These are phyloP conservation scores for Trichosanthes cucumerina DNA, from an alignment of 306 rosid genomes.

Conservation along the genomic window DNA sequence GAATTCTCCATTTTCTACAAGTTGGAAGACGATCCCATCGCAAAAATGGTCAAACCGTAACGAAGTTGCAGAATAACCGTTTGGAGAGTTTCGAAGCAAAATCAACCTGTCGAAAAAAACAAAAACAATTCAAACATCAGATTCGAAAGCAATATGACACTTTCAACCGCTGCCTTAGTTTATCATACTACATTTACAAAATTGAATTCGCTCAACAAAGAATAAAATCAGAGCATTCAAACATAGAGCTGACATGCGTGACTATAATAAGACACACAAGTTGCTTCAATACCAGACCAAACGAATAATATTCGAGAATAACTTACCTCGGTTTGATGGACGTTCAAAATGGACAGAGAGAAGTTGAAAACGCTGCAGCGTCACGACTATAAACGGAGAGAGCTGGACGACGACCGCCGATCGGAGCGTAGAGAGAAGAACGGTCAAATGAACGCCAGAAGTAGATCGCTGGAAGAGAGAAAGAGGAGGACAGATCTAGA, in stretches of 20 bases:
- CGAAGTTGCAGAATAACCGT: neutral
- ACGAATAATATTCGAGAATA: neutral
- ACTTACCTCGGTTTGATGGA: neutral
- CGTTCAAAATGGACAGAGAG: neutral
- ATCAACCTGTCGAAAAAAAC: neutral
- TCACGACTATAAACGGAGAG: neutral
- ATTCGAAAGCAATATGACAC: neutral
- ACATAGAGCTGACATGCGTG: neutral
- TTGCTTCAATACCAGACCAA: too few relatives aligned
- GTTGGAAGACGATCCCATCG: slow-evolving; percentile 9
- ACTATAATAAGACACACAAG: too few relatives aligned
- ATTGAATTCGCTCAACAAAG: neutral
- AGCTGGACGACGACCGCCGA: neutral
- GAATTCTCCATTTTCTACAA: slow-evolving; percentile 44
- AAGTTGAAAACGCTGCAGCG: neutral
- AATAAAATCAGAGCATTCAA: neutral
- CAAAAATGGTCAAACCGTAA: neutral
- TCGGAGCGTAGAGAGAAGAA: neutral
- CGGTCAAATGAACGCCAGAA: neutral
- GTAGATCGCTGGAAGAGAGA: neutral
- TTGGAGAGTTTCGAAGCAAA: neutral
- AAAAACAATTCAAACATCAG: neutral
- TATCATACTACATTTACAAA: neutral
- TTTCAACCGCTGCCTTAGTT: neutral
- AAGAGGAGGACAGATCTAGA: neutral